Base-by-base conservation (phyloP, 768 basidiomycete genomes). In the Dioszegia hungarica region DNA sequence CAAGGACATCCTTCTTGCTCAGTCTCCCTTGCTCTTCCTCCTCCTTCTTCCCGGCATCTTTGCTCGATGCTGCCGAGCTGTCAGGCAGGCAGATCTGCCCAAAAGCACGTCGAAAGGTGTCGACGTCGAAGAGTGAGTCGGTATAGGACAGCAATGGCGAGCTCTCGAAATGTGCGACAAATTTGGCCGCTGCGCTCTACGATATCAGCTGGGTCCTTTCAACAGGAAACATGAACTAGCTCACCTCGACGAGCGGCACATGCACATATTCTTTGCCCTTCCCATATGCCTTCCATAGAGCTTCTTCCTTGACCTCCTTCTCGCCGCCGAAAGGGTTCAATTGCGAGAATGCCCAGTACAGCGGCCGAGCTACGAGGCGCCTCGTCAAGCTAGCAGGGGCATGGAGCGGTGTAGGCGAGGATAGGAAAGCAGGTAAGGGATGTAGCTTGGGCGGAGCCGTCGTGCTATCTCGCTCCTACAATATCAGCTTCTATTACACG, bases 1-100 rank as follows among this genome's bases (percentile, higher is more conserved):
- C 82, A 55, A 80, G 82, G 29, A 83, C 74, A 72, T 97, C 94
- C 24, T 67, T 66, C 57, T 84, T 82, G 11, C 84, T 81, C 56
- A 92, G 65, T 25, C 43, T 38, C 25, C 20, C 28, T 54, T 54
- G 39, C 20, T 19, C 29, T 3, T 43, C 27, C 28, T 56, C 56
- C 56, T 64, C n/a, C 33, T 45, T 4, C 53, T 31, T n/a, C n/a
- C n/a, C n/a, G n/a, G n/a, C n/a, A n/a, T n/a, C n/a, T n/a, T n/a
- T n/a, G n/a, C n/a, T n/a, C n/a, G n/a, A n/a, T n/a, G n/a, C n/a
- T n/a, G 5, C 4, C 10, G 15, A 31, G 25, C 14, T 51, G 19
- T 22, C 49, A 15, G 70, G 70, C 17, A 74, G 41, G 39, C 62
- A 62, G 10, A 60, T 43, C 5, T 51, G 52, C 12, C 54, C 54